phyloP scores from a whole-genome alignment of 1,139 yeast genomes.

The Eremothecium cymbalariae region DNA sequence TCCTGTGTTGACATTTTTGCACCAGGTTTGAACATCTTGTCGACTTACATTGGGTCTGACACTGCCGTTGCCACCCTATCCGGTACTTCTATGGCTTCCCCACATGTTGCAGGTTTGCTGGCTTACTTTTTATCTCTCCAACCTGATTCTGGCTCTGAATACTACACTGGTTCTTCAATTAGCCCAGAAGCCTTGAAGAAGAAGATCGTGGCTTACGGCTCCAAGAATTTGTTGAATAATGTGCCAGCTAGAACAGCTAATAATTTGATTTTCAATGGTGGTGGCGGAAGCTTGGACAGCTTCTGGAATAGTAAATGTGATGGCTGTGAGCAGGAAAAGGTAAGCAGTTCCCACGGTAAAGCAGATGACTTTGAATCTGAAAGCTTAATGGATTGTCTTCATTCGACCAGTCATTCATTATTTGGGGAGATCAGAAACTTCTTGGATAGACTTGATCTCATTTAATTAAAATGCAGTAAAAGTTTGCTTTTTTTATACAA shows the following conservation, averaged over 20 bases:
- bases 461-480: slow-evolving; percentile 8
- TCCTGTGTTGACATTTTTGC: slow-evolving; percentile 80
- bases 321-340: slow-evolving; percentile 9
- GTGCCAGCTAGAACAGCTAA: slow-evolving; percentile 83
- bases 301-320: slow-evolving; percentile 70
- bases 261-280: slow-evolving; percentile 87
- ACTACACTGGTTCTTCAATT: slow-evolving; percentile 51
- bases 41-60: slow-evolving; percentile 82
- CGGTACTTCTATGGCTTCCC: slow-evolving; percentile 99
- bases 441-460: slow-evolving; percentile 20
- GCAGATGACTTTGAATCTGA: slow-evolving; percentile 12
- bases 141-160: slow-evolving; percentile 77
- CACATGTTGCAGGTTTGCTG: slow-evolving; percentile 87
- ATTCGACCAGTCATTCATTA: slow-evolving; percentile 19
- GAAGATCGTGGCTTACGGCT: slow-evolving; percentile 73
- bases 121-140: slow-evolving; percentile 86
- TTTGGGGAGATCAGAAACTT: slow-evolving; percentile 22
- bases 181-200: slow-evolving; percentile 85
- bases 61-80: slow-evolving; percentile 82
- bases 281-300: slow-evolving; percentile 65
- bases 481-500: neutral
- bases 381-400: slow-evolving; percentile 14
- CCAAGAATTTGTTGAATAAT: slow-evolving; percentile 58
- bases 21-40: slow-evolving; percentile 72
- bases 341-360: neutral